Evolutionary conservation across 148 eudicot genomes (phyloP), one percentile per base, ranked within the genome.

Genomic region (Heliosperma pusillum): DNA sequence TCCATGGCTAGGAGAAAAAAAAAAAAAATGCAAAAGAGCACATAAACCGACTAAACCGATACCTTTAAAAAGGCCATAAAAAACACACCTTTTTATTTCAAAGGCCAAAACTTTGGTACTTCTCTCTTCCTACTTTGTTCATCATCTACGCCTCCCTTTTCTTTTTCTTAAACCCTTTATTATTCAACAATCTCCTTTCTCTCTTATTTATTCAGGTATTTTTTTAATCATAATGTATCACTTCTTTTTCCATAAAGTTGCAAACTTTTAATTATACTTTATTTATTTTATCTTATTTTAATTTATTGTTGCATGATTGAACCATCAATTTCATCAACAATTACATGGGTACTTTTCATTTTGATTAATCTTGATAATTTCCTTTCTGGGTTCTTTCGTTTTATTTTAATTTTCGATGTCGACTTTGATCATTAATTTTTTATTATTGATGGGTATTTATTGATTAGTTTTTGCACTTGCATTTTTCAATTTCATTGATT

Each of bases 21-120:
- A 29, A 29, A 3, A 1, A 3, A 29, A 3, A 29, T 29, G 30
- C 30, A 29, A 29, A 1, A 1, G 30, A 1, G 3, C 42, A 36
- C 42, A 36, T 36, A 36, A 36, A 36, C 42, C 42, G 42, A 36
- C 42, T 1, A 61, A 26, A 70, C 72, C 82, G 78, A 80, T 75
- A 80, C 82, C 79, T 80, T 75, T 80, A 80, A 75, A 80, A 80
- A 10, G 71, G 12, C 65, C 64, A 60, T 42, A 55, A 10, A 10
- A 50, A 72, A 63, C 44, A 66, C 44, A 1, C 7, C 26, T 47
- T 63, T 19, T 19, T 16, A 5, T 7, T 29, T 26, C 61, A 45
- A 33, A 4, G 21, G 2, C 24, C 36, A 66, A 66, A 27, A 20
- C 26, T 21, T 66, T 33, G 0, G 12, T 29, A 15, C 71, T 66